These are phyloP conservation scores for Drechslerella stenobrocha DNA, from an alignment of 2,329 filamentous ascomycete species.

Conservation along the genomic window DNA sequence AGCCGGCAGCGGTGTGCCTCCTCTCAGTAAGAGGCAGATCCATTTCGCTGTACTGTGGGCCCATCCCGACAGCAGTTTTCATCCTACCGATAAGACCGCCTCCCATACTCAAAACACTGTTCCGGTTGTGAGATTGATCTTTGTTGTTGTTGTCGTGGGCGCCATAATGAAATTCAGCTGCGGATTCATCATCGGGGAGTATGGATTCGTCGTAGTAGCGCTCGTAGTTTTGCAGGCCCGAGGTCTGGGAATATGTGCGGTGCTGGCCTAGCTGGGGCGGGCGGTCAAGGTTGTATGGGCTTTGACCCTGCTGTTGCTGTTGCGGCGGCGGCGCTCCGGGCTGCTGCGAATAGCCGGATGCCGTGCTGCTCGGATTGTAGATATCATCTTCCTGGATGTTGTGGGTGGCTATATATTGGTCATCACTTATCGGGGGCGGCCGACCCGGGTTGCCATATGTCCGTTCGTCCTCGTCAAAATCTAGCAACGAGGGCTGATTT, in stretches of 20 bases:
- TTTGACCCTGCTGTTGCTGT: constrained; percentile 50
- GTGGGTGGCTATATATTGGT: constrained; percentile 50
- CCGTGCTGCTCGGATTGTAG: constrained; percentile 35
- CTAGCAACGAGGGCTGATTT: constrained; percentile 50
- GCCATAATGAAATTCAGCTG: constrained; percentile 74
- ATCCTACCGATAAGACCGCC: constrained; percentile 83
- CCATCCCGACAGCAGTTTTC: constrained; percentile 89
- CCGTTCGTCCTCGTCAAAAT: constrained; percentile 53
- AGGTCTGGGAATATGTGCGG: constrained; percentile 71
- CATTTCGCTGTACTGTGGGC: constrained; percentile 90
- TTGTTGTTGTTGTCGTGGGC: constrained; percentile 71
- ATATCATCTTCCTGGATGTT: constrained; percentile 47
- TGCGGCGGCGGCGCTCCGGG: constrained; percentile 18
- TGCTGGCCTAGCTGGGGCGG: constrained; percentile 54
- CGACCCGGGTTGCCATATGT: constrained; percentile 53
- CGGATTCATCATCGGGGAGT: constrained; percentile 70
- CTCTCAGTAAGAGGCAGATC: constrained; percentile 88
- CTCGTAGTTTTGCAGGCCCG: constrained; percentile 82
- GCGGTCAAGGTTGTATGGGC: constrained; percentile 55
- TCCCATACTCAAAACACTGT: constrained; percentile 83
- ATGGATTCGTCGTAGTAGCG: constrained; percentile 76
- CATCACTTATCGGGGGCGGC: constrained; percentile 50
- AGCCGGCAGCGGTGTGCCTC: constrained; percentile 58
- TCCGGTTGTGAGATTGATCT: constrained; percentile 65
- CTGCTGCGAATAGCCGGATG: constrained; percentile 33